phyloP scores from a whole-genome alignment of 2,329 filamentous ascomycete species.

The Exophiala dermatitidis region DNA sequence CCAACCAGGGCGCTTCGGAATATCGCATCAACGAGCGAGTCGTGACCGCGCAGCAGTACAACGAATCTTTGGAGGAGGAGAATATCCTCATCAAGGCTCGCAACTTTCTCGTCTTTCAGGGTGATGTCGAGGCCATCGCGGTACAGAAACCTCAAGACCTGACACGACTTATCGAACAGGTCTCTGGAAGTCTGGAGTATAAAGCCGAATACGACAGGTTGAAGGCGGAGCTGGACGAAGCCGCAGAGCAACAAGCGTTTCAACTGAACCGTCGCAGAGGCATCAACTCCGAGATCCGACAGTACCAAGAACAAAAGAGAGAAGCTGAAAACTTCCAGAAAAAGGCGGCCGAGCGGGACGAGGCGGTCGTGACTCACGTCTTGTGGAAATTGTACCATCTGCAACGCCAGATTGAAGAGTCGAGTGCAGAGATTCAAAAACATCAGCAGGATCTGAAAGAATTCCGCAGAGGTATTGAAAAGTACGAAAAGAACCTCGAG shows the following conservation, averaged over 20 bases:
- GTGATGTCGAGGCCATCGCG: constrained; percentile 93
- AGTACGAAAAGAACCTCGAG: constrained; percentile 73
- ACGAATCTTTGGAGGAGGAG: constrained; percentile 81
- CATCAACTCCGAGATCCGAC: constrained; percentile 96
- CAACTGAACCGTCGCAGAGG: constrained; percentile 83
- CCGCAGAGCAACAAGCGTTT: constrained; percentile 78
- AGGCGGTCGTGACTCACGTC: constrained; percentile 85
- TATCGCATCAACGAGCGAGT: constrained; percentile 92
- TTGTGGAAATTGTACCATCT: constrained; percentile 97
- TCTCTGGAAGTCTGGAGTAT: constrained; percentile 90
- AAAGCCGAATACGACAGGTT: constrained; percentile 88
- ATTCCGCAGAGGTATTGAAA: constrained; percentile 76
- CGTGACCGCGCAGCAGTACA: constrained; percentile 87
- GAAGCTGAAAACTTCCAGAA: constrained; percentile 90
- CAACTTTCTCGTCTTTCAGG: constrained; percentile 97
- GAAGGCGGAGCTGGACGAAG: constrained; percentile 79
- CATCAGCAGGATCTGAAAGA: constrained; percentile 95
- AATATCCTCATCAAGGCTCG: constrained; percentile 97
- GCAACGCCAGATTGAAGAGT: constrained; percentile 86
- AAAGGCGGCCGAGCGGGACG: constrained; percentile 83
- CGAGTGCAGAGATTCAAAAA: constrained; percentile 79
- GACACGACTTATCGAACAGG: constrained; percentile 90
- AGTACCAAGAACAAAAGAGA: constrained; percentile 93
- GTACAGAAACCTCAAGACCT: constrained; percentile 91
- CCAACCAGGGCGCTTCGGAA: constrained; percentile 77